phyloP scores from a whole-genome alignment of 495 filamentous ascomycete genomes.

The Tricharina praecox region DNA sequence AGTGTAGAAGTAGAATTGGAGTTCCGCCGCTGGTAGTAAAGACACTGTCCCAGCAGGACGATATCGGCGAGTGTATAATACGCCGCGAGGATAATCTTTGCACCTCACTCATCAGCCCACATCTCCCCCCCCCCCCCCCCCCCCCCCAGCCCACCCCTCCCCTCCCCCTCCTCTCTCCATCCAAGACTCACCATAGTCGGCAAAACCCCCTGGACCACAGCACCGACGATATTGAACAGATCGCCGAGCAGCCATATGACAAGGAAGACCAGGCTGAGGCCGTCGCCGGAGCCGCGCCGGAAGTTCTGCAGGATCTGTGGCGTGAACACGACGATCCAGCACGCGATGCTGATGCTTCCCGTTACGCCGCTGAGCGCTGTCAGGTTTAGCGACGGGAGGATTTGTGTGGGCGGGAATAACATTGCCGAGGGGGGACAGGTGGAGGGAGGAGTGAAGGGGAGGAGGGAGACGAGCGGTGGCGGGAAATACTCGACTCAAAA shows the following conservation, averaged over 20 bases:
- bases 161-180: no score
- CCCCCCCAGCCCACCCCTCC: no score
- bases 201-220: conserved; percentile 78
- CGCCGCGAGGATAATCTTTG: conserved; percentile 72
- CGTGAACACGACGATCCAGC: conserved; percentile 95
- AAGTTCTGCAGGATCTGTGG: conserved; percentile 65
- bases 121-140: no score
- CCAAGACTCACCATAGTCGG: conserved; percentile 90
- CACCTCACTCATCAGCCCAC: no score
- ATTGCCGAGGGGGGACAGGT: background rate
- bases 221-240: conserved; percentile 91
- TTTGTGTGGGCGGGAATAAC: conserved; percentile 32
- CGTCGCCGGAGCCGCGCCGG: conserved; percentile 67
- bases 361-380: no score
- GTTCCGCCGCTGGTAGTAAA: conserved; percentile 48
- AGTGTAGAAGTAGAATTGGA: background rate
- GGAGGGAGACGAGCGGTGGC: background rate
- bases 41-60: conserved; percentile 70
- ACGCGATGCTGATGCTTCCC: conserved; percentile 88
- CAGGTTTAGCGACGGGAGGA: no score
- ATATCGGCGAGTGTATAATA: conserved; percentile 94
- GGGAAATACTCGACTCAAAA: no score
- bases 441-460: background rate
- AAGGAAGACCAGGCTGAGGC: conserved; percentile 76
- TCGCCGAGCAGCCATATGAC: conserved; percentile 82